Conservation (phyloP, 805 yeast genomes). For the Kregervanrija pseudodelftensis region DNA sequence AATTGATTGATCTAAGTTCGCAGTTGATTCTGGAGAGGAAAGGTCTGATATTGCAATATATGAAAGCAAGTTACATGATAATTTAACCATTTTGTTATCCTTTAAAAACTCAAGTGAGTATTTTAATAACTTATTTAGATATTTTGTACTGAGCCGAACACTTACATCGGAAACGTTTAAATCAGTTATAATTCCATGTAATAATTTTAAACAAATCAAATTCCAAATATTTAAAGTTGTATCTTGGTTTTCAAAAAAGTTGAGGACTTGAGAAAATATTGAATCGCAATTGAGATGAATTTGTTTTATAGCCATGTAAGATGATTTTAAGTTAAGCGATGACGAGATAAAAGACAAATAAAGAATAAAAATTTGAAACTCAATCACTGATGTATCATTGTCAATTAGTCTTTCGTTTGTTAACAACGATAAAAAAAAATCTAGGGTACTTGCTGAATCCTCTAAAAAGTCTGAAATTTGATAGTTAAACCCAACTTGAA, state of each 20-base stretch:
- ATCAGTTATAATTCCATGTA: slow-evolving; percentile 5
- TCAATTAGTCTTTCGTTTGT: slow-evolving; percentile 10
- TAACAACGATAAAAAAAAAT: slow-evolving; percentile 20
- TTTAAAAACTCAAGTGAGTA: slow-evolving; percentile 32
- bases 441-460: slow-evolving; percentile 6
- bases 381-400: slow-evolving; percentile 11
- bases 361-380: slow-evolving; percentile 27
- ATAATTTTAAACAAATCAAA: slow-evolving; percentile 5
- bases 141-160: not conserved
- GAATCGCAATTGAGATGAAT: slow-evolving; percentile 1
- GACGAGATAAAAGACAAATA: slow-evolving; percentile 13
- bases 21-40: not conserved
- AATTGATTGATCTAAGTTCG: slow-evolving; percentile 32
- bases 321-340: not conserved
- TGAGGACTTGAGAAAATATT: slow-evolving; percentile 9
- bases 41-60: slow-evolving; percentile 5
- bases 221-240: slow-evolving; percentile 11
- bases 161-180: not conserved
- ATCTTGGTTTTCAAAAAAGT: slow-evolving; percentile 16
- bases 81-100: slow-evolving; percentile 16
- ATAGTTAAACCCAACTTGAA: slow-evolving; percentile 11
- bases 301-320: not conserved
- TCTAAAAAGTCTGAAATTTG: slow-evolving; percentile 10
- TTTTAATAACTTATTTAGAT: slow-evolving; percentile 26
- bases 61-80: slow-evolving; percentile 30